Evolutionary conservation across 2,329 filamentous ascomycete species (phyloP).

Genomic region (Penicillium sp.): DNA sequence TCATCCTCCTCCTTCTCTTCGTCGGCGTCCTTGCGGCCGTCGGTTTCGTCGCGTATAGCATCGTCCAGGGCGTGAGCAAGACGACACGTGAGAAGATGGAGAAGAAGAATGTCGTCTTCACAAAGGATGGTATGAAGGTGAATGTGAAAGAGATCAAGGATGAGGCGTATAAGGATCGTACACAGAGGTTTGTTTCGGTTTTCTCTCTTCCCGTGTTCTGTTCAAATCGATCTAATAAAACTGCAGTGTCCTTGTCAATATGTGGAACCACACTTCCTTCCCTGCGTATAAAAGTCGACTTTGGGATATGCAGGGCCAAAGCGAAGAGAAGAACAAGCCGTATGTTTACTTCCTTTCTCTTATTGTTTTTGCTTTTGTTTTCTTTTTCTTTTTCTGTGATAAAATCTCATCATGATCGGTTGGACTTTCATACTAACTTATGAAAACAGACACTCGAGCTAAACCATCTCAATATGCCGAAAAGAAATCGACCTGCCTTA

Average conservation of each 20-base stretch:
- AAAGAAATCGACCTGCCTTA: background rate
- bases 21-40: slow-evolving; percentile 56
- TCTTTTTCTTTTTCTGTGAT: background rate
- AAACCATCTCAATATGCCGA: background rate
- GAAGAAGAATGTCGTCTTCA: slow-evolving; percentile 65
- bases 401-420: background rate
- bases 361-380: no score
- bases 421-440: background rate
- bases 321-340: slow-evolving; percentile 30
- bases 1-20: slow-evolving; percentile 60
- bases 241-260: slow-evolving; percentile 51
- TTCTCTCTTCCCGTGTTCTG: background rate
- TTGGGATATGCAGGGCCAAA: slow-evolving; percentile 40
- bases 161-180: slow-evolving; percentile 64
- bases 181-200: slow-evolving; percentile 56
- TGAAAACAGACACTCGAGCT: slow-evolving; percentile 13
- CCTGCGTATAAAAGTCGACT: slow-evolving; percentile 51
- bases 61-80: slow-evolving; percentile 62
- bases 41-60: slow-evolving; percentile 62
- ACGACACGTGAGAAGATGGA: slow-evolving; percentile 65
- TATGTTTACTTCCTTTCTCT: slow-evolving; percentile 15
- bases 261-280: slow-evolving; percentile 54
- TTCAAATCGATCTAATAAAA: background rate
- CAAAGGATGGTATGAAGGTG: slow-evolving; percentile 65
- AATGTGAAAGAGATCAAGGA: slow-evolving; percentile 61